Evolutionary conservation across 495 filamentous ascomycete species (phyloP), one percentile per base, ranked within the genome.

Genomic region (Pseudotulostoma volvatum): DNA sequence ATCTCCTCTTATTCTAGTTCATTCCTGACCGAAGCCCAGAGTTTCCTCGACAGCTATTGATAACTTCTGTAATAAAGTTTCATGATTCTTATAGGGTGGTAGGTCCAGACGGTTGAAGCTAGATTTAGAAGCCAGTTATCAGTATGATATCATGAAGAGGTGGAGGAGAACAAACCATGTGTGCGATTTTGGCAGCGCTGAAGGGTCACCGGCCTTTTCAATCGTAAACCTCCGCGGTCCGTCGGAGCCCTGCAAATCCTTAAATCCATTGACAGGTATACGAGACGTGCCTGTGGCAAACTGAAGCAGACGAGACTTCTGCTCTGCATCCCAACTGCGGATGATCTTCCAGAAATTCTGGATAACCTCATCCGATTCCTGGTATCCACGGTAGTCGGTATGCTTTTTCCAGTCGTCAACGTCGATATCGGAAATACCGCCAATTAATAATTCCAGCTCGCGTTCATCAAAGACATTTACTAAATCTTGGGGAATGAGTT

Each of bases 401-500:
- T 99, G 90, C 65, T 99, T 99, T 78, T 99, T 99, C 90, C 90
- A 99, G 59, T 99, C 90, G 35, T 96, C 90, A 14, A 99, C 92
- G 51, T 99, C 90, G 48, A 99, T 99, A 56, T 99, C 90, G 33
- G 90, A 92, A 53, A 99, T 99, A 69, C 90, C 90, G 44, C 90
- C 90, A 54, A 99, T 96, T 45, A 99, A 67, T 48, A 99, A 63
- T 59, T 99, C 90, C 35, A 99, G 66, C 57, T 99, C 90, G 40
- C 90, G 81, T 67, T 96, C 90, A 52, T 99, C 90, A 52, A 99
- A 99, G 33, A 99, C 90, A 48, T 93, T 95, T 57, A 99, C 86
- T 19, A 99, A 72, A 50, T 99, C 90, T 25, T 86, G 72, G 1
- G 90, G 90, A 44, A 99, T 96, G 37, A 99, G 67, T 64, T 99